Conservation (phyloP, 805 yeast genomes). For the Starmerella sirachaensis region DNA sequence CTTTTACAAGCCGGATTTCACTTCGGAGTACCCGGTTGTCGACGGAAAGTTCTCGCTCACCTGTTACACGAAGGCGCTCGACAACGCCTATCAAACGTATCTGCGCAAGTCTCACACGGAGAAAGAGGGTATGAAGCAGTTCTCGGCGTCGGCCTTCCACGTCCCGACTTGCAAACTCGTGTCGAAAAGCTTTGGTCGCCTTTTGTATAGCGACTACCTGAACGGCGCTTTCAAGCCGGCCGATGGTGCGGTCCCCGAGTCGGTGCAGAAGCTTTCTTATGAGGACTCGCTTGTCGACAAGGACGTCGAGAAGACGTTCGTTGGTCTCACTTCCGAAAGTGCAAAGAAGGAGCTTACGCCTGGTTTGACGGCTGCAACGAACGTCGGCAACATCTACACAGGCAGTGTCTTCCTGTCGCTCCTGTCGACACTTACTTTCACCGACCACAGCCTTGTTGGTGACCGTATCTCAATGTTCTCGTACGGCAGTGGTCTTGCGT, state of each 20-base stretch:
- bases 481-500: constrained; percentile 95
- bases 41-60: constrained; percentile 93
- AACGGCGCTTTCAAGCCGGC: constrained; percentile 51
- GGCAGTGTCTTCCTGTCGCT: constrained; percentile 84
- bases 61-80: constrained; percentile 90
- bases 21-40: constrained; percentile 90
- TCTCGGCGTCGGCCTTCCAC: constrained; percentile 93
- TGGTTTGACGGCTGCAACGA: constrained; percentile 77
- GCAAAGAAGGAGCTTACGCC: constrained; percentile 63
- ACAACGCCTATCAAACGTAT: constrained; percentile 71
- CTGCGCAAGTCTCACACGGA: constrained; percentile 41
- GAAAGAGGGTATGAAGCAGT: constrained; percentile 48
- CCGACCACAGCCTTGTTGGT: constrained; percentile 62
- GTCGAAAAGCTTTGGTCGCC: constrained; percentile 81
- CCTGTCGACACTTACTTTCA: constrained; percentile 65
- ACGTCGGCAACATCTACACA: constrained; percentile 97
- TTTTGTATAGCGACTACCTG: constrained; percentile 76
- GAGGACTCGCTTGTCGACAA: constrained; percentile 71
- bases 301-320: constrained; percentile 71
- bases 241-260: constrained; percentile 38
- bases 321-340: constrained; percentile 59
- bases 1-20: constrained; percentile 92
- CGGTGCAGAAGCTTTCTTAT: constrained; percentile 50
- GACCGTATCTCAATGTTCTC: constrained; percentile 73
- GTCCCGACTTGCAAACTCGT: constrained; percentile 97